Percentiles rank a stretch among this genome's conserved stretches.
Conservation (phyloP, 2,329 filamentous ascomycete species). For the Botrytis cinerea region DNA sequence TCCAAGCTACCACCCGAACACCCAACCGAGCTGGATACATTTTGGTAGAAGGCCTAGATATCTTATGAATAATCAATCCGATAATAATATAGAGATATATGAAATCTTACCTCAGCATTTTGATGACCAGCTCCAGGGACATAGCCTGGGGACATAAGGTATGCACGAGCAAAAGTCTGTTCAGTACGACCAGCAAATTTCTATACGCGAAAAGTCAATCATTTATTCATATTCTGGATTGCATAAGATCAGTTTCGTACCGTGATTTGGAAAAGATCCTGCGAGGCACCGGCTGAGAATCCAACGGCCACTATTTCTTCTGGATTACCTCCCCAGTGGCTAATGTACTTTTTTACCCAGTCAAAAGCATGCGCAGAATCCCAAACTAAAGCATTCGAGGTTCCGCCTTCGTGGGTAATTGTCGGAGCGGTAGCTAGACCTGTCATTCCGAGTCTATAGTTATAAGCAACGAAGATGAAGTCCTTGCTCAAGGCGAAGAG, state of each 20-base stretch:
- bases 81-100: background rate
- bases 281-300: constrained; percentile 51
- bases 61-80: background rate
- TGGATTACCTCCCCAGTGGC: constrained; percentile 49
- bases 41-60: constrained; percentile 39
- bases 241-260: background rate
- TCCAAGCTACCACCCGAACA: constrained; percentile 39
- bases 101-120: background rate
- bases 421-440: constrained; percentile 39
- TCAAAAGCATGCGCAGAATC: constrained; percentile 50
- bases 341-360: constrained; percentile 52
- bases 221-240: background rate
- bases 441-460: constrained; percentile 42
- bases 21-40: constrained; percentile 41
- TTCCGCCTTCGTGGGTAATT: constrained; percentile 39
- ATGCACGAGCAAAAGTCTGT: constrained; percentile 41
- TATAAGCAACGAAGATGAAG: constrained; percentile 42
- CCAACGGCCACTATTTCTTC: constrained; percentile 51
- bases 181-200: constrained; percentile 41
- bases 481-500: constrained; percentile 41
- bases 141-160: constrained; percentile 42
- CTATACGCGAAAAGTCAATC: constrained; percentile 26
- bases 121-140: constrained; percentile 37
- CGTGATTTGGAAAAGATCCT: constrained; percentile 43
- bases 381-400: constrained; percentile 36